These are phyloP conservation scores for Vitis amurensis DNA, from an alignment of 164 flowering plant genomes.

Conservation along the genomic window DNA sequence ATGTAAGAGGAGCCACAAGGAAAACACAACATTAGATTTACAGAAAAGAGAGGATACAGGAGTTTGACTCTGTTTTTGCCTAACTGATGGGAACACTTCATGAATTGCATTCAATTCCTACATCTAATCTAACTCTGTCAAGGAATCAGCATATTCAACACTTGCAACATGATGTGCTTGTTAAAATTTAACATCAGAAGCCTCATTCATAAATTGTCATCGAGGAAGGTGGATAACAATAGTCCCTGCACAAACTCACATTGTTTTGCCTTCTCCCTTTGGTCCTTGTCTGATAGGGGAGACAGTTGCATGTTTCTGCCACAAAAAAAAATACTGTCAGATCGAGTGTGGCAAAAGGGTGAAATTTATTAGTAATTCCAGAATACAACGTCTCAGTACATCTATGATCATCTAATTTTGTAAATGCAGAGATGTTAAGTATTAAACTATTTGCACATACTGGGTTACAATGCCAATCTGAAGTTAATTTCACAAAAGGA, in stretches of 20 bases:
- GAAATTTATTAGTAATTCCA: too few species aligned
- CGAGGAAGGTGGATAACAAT: conserved; percentile 54
- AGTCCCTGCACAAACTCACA: conserved; percentile 66
- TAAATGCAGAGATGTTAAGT: background rate
- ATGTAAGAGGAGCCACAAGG: background rate
- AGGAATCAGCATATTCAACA: background rate
- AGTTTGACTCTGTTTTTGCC: conserved; percentile 6
- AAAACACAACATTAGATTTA: background rate
- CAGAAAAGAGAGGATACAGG: conserved; percentile 1
- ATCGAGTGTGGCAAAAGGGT: background rate
- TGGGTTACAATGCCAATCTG: background rate
- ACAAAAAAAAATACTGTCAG: conserved; percentile 10
- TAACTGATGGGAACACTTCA: conserved; percentile 3
- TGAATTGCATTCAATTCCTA: conserved; percentile 7
- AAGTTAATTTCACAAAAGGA: background rate
- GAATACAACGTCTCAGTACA: background rate
- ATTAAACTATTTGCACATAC: background rate
- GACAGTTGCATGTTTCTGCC: conserved; percentile 35
- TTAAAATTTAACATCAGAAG: background rate
- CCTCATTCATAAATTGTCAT: conserved; percentile 4
- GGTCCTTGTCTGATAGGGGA: conserved; percentile 48
- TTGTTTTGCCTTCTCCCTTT: conserved; percentile 56
- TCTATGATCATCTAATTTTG: background rate
- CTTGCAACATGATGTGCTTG: background rate
- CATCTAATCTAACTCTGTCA: conserved; percentile 5